Base-by-base conservation (phyloP, 805 yeast genomes). In the Schwanniomyces sp. region DNA sequence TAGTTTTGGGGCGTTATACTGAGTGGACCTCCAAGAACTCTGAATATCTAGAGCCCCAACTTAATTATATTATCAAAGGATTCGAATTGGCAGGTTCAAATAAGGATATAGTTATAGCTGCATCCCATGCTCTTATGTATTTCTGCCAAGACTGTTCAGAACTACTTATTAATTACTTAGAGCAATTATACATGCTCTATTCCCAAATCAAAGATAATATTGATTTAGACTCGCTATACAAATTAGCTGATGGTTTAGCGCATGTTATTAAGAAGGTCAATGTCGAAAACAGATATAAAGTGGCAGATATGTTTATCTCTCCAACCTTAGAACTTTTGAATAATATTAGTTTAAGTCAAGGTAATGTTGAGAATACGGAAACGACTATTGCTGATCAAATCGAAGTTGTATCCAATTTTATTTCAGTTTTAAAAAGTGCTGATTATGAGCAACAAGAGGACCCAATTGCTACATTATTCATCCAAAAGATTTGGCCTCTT, bases 1-100 rank as follows among this genome's bases (percentile, higher is more conserved):
- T 94, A 59, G 96, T 94, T 1, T 71, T 94, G 36, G 98, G 99
- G n/a, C 78, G 99, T 57, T 94, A 94, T 65, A 88, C 98, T 1
- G 90, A 87, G 68, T 94, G 99, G 97, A 89, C 98, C 0, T 74
- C 91, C 4, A 78, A 82, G 54, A 95, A 94, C 66, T 91, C 96
- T 4, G 85, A 87, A 51, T 86, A 76, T 56, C 73, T 95, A 50
- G 94, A 88, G 64, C 78, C 83, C 41, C 96, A 91, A 64, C 75
- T 94, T 48, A 84, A 86, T 52, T 94, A 91, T 63, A 89, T 95
- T 52, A 86, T 86, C 47, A 76, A 75, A 50, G 96, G 97, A 0
- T 86, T 90, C 57, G 56, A 48, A 54, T 30, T 53, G 9, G 57
- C 51, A 9, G 70, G 74, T 47, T 38, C 44, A 1, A 59, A 55